Base-by-base conservation (phyloP, 148 eudicot genomes). In the Rhododendron molle region DNA sequence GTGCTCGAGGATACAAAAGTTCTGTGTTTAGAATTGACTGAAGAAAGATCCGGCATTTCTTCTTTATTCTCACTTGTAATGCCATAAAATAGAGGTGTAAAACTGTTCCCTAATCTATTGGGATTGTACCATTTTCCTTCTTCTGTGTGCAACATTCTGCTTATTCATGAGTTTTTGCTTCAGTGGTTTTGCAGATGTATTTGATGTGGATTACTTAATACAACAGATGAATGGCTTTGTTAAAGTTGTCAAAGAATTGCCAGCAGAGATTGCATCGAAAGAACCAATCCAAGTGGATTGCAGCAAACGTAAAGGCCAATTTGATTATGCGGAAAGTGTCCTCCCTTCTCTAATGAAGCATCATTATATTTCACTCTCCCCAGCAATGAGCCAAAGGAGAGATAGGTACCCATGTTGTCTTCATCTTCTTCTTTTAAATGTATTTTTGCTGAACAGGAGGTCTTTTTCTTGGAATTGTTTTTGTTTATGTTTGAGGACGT, bases 151-250 rank as follows among this genome's bases (percentile, higher is more conserved):
- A 38, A 21, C 69, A n/a, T 76, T 52, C 23, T 60, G 44, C 60
- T 86, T 28, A 84, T 78, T 86, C 36, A 36, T 80, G 83, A 67
- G 74, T 44, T 85, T 58, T 60, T 71, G 58, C 69, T 40, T 81
- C 92, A 97, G 99, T 94, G 99, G 96, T 87, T 97, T 97, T 93
- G 98, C 94, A 90, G 99, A 97, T 94, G 94, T 97, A 62, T 97
- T 95, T 90, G 98, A 97, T 93, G 98, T 92, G 47, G 96, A 94
- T 79, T 90, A 92, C 92, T 97, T 95, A 92, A 93, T 94, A 80
- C 91, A 90, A 86, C 92, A 92, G 83, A 91, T 93, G 94, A 89
- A 90, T 83, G 96, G 98, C 80, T 97, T 91, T 88, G 88, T 93
- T 85, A 86, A 90, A 43, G 87, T 97, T 82, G 98, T 92, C 30